Base-by-base conservation (phyloP, 1,139 yeast species). In the Pichia kudriavzevii region DNA sequence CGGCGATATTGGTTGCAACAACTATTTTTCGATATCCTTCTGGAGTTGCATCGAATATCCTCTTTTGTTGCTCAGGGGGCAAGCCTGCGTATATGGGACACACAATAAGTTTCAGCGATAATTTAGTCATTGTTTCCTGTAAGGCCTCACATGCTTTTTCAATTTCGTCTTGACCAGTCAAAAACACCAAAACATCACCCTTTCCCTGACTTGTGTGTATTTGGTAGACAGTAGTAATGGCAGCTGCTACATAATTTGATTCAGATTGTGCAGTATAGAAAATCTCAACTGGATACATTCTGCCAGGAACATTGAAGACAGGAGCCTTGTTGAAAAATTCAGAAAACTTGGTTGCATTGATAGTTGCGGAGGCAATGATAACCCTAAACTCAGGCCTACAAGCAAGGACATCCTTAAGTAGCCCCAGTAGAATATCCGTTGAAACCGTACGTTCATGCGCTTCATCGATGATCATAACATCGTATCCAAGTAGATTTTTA, bases 151-250 rank as follows among this genome's bases (percentile, higher is more conserved):
- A 85, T 67, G 82, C 72, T 2, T 73, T 65, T 52, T 88, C 96
- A 40, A 91, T 91, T 50, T 91, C 98, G 37, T 88, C 97, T 56
- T 88, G 96, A 32, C 98, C 97, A 0, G 94, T 83, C 24, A 91
- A 58, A 55, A 91, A 91, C 1, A 88, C 95, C 18, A 91, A 60
- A n/a, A 91, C 80, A 53, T 88, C 97, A 11, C 96, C 97, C 0
- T 72, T 67, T 30, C 46, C 76, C 79, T 0, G 94, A 73, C 3
- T 82, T 15, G 15, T 69, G 48, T 84, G 94, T 26, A 84, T 81
- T 51, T 82, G 94, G 45, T 81, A 75, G 3, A 82, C 75, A 0
- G 94, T 79, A 2, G 84, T 82, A 17, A 85, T 75, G 0, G 95
- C 94, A 0, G 95, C 95, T 52, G 83, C 87, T 2, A 87, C 59